Percentiles rank a stretch among this genome's conserved stretches.
Evolutionary conservation across 441 rosid species (phyloP).

Genomic region (Iberis amara): DNA sequence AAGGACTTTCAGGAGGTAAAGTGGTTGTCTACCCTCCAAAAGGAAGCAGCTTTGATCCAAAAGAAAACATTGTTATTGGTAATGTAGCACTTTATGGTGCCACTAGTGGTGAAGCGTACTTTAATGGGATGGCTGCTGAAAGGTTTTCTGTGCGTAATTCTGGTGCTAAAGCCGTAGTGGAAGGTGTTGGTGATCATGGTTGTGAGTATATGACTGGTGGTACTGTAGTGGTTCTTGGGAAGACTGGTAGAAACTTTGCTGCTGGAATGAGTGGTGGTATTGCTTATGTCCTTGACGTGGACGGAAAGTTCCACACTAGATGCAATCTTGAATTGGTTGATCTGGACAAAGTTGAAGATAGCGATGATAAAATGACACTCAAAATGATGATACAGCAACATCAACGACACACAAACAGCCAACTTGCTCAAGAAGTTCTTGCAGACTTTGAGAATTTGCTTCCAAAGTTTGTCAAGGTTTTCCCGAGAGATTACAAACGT

Average conservation of each 20-base stretch:
- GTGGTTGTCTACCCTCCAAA: slow-evolving; percentile 92
- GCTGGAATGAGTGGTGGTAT: slow-evolving; percentile 99
- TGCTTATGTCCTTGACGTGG: slow-evolving; percentile 88
- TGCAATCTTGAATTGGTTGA: slow-evolving; percentile 93
- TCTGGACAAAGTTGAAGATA: slow-evolving; percentile 93
- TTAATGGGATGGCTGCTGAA: slow-evolving; percentile 99
- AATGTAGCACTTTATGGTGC: slow-evolving; percentile 99
- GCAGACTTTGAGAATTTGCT: slow-evolving; percentile 71
- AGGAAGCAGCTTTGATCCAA: slow-evolving; percentile 89
- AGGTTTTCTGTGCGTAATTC: slow-evolving; percentile 99
- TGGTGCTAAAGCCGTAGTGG: slow-evolving; percentile 98
- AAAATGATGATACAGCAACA: slow-evolving; percentile 99
- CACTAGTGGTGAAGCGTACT: slow-evolving; percentile 86
- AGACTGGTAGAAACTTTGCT: slow-evolving; percentile 98
- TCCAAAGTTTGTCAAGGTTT: slow-evolving; percentile 82
- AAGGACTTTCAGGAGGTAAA: slow-evolving; percentile 99
- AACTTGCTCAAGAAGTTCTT: slow-evolving; percentile 81
- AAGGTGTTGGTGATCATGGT: slow-evolving; percentile 99
- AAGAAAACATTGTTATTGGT: slow-evolving; percentile 96
- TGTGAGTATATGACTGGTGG: slow-evolving; percentile 99
- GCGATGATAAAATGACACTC: slow-evolving; percentile 78
- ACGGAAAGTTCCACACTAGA: slow-evolving; percentile 72
- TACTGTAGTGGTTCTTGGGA: slow-evolving; percentile 91
- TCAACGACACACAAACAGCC: slow-evolving; percentile 87
- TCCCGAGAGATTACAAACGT: slow-evolving; percentile 97